Conservation (phyloP, 371 early-diverging fungal genomes). For the Mortierella sp. region DNA sequence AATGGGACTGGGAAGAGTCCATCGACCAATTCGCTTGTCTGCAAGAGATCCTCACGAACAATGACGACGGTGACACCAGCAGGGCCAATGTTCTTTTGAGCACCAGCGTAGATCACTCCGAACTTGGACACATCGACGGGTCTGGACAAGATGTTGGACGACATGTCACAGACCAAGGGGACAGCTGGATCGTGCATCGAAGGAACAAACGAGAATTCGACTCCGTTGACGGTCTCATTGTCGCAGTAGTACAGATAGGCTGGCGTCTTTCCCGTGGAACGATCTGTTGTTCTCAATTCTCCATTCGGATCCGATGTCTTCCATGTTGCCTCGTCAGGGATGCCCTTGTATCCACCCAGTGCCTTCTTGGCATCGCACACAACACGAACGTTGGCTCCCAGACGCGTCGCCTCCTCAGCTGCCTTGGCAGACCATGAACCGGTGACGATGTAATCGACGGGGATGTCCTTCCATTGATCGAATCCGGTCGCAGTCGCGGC, state of each 20-base stretch:
- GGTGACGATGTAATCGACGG: conserved; percentile 90
- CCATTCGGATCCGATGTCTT: conserved; percentile 72
- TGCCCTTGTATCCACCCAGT: conserved; percentile 61
- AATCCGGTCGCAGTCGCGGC: conserved; percentile 15
- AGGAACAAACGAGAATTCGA: conserved; percentile 79
- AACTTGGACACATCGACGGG: conserved; percentile 85
- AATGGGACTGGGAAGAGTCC: conserved; percentile 71
- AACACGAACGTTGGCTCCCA: conserved; percentile 76
- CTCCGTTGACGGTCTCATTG: conserved; percentile 98
- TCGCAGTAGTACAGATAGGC: conserved; percentile 96
- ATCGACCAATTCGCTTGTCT: conserved; percentile 51
- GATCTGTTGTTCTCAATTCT: conserved; percentile 46
- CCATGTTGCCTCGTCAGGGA: conserved; percentile 76
- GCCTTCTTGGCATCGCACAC: conserved; percentile 68
- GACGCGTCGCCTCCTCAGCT: conserved; percentile 83
- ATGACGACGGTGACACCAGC: conserved; percentile 94
- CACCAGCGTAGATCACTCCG: conserved; percentile 94
- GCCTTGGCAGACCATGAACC: conserved; percentile 95
- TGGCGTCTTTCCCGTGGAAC: conserved; percentile 33
- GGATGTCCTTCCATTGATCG: conserved; percentile 51
- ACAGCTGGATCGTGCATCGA: conserved; percentile 71
- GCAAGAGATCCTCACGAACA: conserved; percentile 88
- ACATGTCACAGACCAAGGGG: conserved; percentile 95
- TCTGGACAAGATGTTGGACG: conserved; percentile 91
- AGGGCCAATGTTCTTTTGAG: conserved; percentile 98